Evolutionary conservation across 352 stramenopile species (phyloP), one percentile per base, ranked within the genome.

Genomic region (Phytopythium vexans): DNA sequence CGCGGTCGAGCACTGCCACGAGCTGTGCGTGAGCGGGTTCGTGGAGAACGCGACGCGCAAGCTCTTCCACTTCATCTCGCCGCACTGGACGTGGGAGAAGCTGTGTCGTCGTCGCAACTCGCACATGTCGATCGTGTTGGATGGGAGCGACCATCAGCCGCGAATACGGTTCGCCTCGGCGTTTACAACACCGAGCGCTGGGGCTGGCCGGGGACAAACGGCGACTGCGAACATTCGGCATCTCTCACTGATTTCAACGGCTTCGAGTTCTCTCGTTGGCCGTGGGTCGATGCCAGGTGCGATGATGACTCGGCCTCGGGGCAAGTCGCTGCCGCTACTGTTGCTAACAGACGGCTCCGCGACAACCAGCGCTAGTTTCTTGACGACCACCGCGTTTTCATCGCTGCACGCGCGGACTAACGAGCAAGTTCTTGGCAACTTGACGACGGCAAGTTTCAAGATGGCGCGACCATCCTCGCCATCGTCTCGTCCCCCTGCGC

Each of bases 11-110:
- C 64, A 89, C 41, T 93, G 82, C 42, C 82, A 93, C 42, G 80
- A 93, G 36, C 55, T 93, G 14, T 93, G 82, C 49, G 67, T 82
- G n/a, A 85, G 79, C 41, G 82, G 80, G 0, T 85, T 77, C 41
- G 78, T 78, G 6, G 75, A 88, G 49, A 88, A 88, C 59, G 59
- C 68, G n/a, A 62, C 58, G 4, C 69, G 73, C 10, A 69, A 68
- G 33, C 45, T 86, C 8, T 84, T 88, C 50, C 77, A 84, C 58
- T 88, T 88, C 42, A 82, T 88, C 44, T 71, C 70, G 41, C 77
- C 74, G 3, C 75, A 80, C 40, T 80, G 78, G 66, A 61, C 68
- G 39, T 79, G 74, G 57, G 72, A 82, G 11, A 61, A 70, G 4
- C 69, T 77, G 27, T 64, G 70, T 41, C 50, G 52, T 32, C 60